Evolutionary conservation across 345 rosid genomes (phyloP), one percentile per base, ranked within the genome.

Genomic region (Salix arbutifolia): DNA sequence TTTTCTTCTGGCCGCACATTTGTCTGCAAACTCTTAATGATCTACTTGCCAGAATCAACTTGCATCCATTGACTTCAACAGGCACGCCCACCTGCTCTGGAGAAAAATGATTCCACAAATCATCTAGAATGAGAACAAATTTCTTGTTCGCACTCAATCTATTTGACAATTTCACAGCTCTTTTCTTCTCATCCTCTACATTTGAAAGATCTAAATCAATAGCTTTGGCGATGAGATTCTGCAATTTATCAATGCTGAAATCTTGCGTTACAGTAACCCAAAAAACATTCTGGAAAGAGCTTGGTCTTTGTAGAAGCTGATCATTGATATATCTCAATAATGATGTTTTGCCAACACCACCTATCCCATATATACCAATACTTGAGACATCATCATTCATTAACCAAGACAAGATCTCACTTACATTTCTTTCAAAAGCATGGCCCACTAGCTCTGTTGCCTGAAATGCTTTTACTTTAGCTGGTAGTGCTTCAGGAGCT

Each of bases 331-430:
- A 71, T 11, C 8, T 72, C 37, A 65, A 21, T 6, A 76, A 8
- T 5, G 70, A 35, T 6, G 79, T 76, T 71, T 83, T 84, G 2
- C 82, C 86, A 12, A 72, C 25, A 14, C 76, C 82, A 3, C 58
- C 79, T 56, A 28, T 72, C 23, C 86, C 86, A 44, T 30, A 65
- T 72, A 84, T 60, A 30, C 86, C 84, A 4, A 84, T 58, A 17
- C 33, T 37, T 17, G 17, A 50, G 33, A 68, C 65, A 0, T 48
- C 58, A 52, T 61, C 77, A n/a, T 50, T 21, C 33, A 26, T 68
- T 69, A 84, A 65, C 50, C 72, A 61, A 13, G 8, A 69, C 78
- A 25, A 68, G 8, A 80, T 74, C 44, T 31, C 48, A 37, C 30
- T 1, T 67, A 12, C 11, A 21, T 42, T 71, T 35, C n/a, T 26